Evolutionary conservation across 352 stramenopile genomes (phyloP), one percentile per base, ranked within the genome.

Genomic region (Globisporangium carolinianum): DNA sequence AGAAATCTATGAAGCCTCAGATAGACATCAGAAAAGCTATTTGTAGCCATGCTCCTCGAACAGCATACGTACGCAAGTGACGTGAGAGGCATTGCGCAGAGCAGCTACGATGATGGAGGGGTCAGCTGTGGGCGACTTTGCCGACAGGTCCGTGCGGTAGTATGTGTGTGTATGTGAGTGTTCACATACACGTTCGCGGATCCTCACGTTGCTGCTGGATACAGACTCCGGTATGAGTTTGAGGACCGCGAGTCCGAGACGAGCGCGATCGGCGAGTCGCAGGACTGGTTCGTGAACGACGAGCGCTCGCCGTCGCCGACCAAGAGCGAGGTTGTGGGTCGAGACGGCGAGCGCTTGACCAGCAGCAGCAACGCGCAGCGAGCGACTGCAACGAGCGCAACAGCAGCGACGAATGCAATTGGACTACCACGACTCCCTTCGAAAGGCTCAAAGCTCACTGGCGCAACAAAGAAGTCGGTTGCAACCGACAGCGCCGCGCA

Each of bases 241-340:
- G 79, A 91, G 55, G 77, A 87, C 24, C 65, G 57, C n/a, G 62
- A 64, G 8, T 86, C 78, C 0, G 63, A 81, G 35, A 68, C 63
- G 41, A 84, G 78, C 54, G 77, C 86, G 46, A 57, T 61, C 10
- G 70, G 84, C 37, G 81, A 81, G 36, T 83, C 69, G 10, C 76
- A 91, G 68, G 79, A 91, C 56, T 91, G 82, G 82, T 91, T 91
- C 51, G 82, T 90, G 37, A 90, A 92, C 62, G 82, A 92, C 52
- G 71, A 78, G 47, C 67, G 53, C 11, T 50, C 63, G 39, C 64
- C 67, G 10, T 66, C 55, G 5, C 66, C 65, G 0, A 67, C 70
- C 7, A 72, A 75, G 24, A 75, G 57, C 18, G 65, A 73, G 14
- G 39, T 39, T 10, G 38, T 10, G n/a, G 49, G 39, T 5, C 54